Evolutionary conservation across 2,329 filamentous ascomycete species (phyloP), one percentile per base, ranked within the genome.

Genomic region (Coniochaeta prunicola): DNA sequence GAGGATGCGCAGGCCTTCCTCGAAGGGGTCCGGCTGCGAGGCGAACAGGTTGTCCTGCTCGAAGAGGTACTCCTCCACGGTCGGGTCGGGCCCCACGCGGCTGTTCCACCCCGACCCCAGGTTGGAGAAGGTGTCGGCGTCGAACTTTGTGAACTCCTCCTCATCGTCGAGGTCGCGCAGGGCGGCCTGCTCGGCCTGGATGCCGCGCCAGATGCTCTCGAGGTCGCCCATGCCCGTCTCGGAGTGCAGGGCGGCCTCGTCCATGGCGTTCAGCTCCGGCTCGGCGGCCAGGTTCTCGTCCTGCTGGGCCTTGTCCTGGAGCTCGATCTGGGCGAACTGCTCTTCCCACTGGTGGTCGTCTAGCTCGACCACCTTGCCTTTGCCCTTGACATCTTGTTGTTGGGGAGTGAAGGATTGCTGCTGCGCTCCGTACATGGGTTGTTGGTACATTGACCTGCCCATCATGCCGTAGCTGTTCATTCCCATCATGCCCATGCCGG

Each of bases 301-400:
- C 66, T 80, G 77, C 57, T 76, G 72, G 62, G 80, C 73, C 66
- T 82, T 75, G 68, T 87, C 82, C 61, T 86, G 79, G 62, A 88
- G 76, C 71, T 93, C 91, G 70, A 97, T 87, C 73, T 94, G 86
- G 59, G 91, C 90, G 73, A 99, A 99, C 73, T 97, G 92, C 67
- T 92, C 91, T 74, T 97, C 93, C 94, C 94, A 97, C 69, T 96
- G 89, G 68, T 88, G 80, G 66, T 99, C 93, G 70, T 97, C 91
- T 26, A 97, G 83, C 76, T 97, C 94, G 13, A 97, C 88, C 76
- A 97, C 85, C 74, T 96, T 96, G 40, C 90, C 92, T 72, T 97
- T 97, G 60, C 89, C 90, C 73, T 92, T 89, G 56, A 75, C 78
- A 63, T 83, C 80, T 10, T 38, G 36, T n/a, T 38, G 36, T 9